Evolutionary conservation across 192 early-diverging fungal genomes (phyloP).

Genomic region (Entrophospora sp.): DNA sequence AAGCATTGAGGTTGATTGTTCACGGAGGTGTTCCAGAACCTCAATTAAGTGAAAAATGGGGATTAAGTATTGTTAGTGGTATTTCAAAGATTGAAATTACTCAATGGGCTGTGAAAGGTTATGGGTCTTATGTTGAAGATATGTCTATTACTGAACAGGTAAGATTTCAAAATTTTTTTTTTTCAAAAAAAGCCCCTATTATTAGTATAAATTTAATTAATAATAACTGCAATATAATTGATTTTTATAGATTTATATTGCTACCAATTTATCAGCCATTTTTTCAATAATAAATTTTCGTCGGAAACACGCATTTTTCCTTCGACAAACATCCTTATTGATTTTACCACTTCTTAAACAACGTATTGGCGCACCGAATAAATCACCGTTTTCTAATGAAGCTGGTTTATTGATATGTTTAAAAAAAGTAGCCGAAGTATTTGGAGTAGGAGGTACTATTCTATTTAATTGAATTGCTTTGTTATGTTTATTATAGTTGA

Average conservation of each 20-base stretch:
- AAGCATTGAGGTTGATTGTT: conserved; percentile 26
- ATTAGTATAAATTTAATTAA: no score
- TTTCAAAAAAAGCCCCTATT: no score
- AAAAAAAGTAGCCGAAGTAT: conserved; percentile 57
- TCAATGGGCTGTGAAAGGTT: conserved; percentile 55
- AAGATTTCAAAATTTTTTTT: not conserved
- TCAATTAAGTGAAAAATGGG: conserved; percentile 22
- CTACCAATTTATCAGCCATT: conserved; percentile 48
- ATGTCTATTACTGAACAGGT: conserved; percentile 53
- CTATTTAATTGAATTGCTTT: not conserved
- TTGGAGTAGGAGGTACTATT: conserved; percentile 50
- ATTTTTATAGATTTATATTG: conserved; percentile 31
- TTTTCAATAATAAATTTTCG: conserved; percentile 48
- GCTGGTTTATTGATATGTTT: conserved; percentile 55
- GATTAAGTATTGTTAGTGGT: conserved; percentile 31
- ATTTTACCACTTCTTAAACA: conserved; percentile 34
- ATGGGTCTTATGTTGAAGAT: conserved; percentile 43
- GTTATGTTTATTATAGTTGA: not conserved
- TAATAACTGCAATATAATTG: no score
- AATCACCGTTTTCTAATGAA: conserved; percentile 23
- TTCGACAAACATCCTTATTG: conserved; percentile 48
- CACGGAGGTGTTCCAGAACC: conserved; percentile 21
- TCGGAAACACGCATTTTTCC: conserved; percentile 64
- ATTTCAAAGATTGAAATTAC: conserved; percentile 45
- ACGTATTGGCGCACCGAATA: conserved; percentile 22